Percentiles rank a stretch among this genome's conserved stretches.
Evolutionary conservation across 2,329 filamentous ascomycete species (phyloP).

Genomic region (Colletotrichum shisoi): DNA sequence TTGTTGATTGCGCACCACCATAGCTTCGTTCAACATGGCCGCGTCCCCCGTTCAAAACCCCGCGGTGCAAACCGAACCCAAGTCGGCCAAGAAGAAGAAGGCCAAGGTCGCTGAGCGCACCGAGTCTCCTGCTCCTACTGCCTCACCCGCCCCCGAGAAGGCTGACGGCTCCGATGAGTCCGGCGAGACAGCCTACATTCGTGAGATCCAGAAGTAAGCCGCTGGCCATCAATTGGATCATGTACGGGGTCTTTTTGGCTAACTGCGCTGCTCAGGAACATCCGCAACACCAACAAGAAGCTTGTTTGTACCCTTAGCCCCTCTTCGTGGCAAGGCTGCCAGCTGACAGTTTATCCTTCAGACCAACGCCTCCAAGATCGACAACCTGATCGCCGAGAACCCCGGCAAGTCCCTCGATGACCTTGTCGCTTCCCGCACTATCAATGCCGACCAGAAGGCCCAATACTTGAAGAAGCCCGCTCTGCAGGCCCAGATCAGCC

Average conservation of each 20-base stretch:
- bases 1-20: constrained; percentile 25
- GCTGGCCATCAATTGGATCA: constrained; percentile 25
- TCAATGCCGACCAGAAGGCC: constrained; percentile 82
- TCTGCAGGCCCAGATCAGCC: constrained; percentile 71
- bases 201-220: constrained; percentile 86
- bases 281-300: constrained; percentile 94
- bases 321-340: constrained; percentile 1
- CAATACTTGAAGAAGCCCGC: constrained; percentile 79
- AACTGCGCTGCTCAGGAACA: constrained; percentile 66
- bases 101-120: constrained; percentile 61
- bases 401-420: constrained; percentile 75
- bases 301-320: constrained; percentile 67
- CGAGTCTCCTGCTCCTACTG: constrained; percentile 63
- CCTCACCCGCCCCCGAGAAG: constrained; percentile 59
- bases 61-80: constrained; percentile 67
- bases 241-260: constrained; percentile 10
- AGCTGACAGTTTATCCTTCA: constrained; percentile 46
- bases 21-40: constrained; percentile 62
- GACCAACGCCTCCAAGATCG: constrained; percentile 76
- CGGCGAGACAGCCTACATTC: constrained; percentile 79
- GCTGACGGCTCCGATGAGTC: constrained; percentile 66
- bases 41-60: constrained; percentile 69
- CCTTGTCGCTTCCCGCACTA: constrained; percentile 73
- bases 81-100: constrained; percentile 75
- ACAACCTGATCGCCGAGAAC: constrained; percentile 73